Base-by-base conservation (phyloP, 2,329 filamentous ascomycete species). In the Beauveria medogensis region DNA sequence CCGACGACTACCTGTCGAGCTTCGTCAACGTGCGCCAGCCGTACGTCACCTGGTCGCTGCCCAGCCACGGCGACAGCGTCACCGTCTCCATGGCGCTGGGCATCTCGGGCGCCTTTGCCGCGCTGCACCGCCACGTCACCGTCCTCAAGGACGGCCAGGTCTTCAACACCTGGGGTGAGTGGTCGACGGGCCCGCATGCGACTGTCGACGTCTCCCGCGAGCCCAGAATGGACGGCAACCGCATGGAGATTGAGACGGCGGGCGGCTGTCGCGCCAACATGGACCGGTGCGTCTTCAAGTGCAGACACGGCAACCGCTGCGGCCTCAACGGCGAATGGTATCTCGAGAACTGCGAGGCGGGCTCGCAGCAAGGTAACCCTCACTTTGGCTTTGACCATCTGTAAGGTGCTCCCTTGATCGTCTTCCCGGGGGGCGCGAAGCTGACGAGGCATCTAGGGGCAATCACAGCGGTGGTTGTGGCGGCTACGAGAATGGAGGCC, bases 131-230 rank as follows among this genome's bases (percentile, higher is more conserved):
- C 62, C 61, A 61, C 54, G 70, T 68, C 8, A 47, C 65, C 18
- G 67, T 72, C 62, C 74, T 71, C 43, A 61, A 62, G 60, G 71
- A 66, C 60, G 77, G 76, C 43, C 75, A 76, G 66, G 65, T 77
- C 54, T 65, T 67, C 64, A 73, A 79, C 64, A 77, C 77, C 37
- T 78, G 77, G 74, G 74, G 71, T 58, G 77, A 79, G 70, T 74
- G 72, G 60, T 77, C 71, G 60, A 75, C 73, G 43, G 73, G 72
- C 50, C 61, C 51, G 1, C 69, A 63, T 20, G 76, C 75, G 63
- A 73, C 71, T 44, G 73, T 77, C 61, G 73, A 79, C 64, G 69
- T 79, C 58, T 76, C 74, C 44, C 72, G 75, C 41, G 71, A 77
- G 63, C 71, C 77, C 68, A 76, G 76, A 69, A 78, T 80, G 76